phyloP scores from a whole-genome alignment of 1,139 yeast species.

The Geotrichum cucujoidarum region DNA sequence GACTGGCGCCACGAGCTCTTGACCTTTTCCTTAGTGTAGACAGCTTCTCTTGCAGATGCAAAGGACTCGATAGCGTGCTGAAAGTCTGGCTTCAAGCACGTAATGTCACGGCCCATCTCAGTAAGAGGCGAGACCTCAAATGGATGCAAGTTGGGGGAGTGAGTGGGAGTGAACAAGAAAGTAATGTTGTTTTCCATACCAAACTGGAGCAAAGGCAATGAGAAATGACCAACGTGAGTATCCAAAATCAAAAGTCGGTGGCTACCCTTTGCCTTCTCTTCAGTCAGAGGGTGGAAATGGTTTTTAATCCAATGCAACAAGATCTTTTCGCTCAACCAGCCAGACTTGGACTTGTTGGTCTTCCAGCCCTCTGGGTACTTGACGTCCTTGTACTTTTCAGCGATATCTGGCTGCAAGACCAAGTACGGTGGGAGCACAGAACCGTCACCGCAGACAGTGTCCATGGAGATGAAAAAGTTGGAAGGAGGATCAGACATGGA shows the following conservation, averaged over 20 bases:
- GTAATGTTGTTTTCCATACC: constrained; percentile 18
- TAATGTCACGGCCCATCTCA: constrained; percentile 12
- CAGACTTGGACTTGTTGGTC: constrained; percentile 10
- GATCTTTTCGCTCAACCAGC: constrained; percentile 17
- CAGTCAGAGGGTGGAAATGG: constrained; percentile 18
- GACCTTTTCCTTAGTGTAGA: constrained; percentile 4
- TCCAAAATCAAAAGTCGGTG: constrained; percentile 17
- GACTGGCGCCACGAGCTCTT: constrained; percentile 15
- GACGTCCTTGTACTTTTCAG: constrained; percentile 10
- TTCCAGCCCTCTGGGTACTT: constrained; percentile 9
- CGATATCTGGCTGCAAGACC: constrained; percentile 6
- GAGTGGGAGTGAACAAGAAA: constrained; percentile 18
- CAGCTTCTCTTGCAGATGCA: constrained; percentile 7
- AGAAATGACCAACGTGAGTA: constrained; percentile 20
- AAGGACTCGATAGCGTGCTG: constrained; percentile 13
- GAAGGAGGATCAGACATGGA: constrained; percentile 14
- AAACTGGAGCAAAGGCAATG: constrained; percentile 14
- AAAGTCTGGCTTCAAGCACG: constrained; percentile 6
- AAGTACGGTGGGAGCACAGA: constrained; percentile 13
- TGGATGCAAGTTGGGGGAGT: constrained; percentile 15
- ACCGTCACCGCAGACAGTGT: constrained; percentile 18
- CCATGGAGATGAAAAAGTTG: constrained; percentile 9
- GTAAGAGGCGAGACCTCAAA: constrained; percentile 10
- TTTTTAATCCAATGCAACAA: constrained; percentile 17
- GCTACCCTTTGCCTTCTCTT: constrained; percentile 15